Percentiles rank a stretch among this genome's conserved stretches.
Evolutionary conservation across 2,329 filamentous ascomycete genomes (phyloP).

Genomic region (Pezizomycotina sp.): DNA sequence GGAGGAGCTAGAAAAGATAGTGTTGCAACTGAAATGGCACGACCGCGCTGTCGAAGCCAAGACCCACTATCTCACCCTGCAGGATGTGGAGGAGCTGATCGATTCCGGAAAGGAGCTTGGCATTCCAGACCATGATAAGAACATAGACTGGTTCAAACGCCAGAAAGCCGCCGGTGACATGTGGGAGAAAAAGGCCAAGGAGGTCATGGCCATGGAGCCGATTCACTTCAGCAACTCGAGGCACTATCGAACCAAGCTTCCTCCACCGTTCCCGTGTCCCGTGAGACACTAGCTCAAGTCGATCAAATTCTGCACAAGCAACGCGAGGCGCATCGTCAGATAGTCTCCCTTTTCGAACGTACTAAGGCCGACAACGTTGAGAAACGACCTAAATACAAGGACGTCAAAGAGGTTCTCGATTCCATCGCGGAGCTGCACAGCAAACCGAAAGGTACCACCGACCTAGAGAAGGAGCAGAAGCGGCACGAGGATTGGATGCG

Average conservation of each 20-base stretch:
- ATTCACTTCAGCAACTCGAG: conserved; percentile 88
- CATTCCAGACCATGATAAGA: conserved; percentile 64
- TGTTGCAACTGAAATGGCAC: conserved; percentile 80
- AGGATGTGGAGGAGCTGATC: conserved; percentile 65
- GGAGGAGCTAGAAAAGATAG: conserved; percentile 59
- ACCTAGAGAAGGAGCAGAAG: conserved; percentile 86
- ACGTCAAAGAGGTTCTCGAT: conserved; percentile 81
- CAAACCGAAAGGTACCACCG: conserved; percentile 76
- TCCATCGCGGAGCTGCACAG: conserved; percentile 77
- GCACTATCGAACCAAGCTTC: conserved; percentile 69
- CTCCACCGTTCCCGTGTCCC: conserved; percentile 59
- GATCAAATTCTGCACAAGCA: conserved; percentile 93
- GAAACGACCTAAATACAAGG: conserved; percentile 68
- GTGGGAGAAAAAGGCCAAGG: conserved; percentile 86
- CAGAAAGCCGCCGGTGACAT: conserved; percentile 60
- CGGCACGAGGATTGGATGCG: conserved; percentile 99
- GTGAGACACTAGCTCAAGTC: conserved; percentile 62
- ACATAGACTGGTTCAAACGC: conserved; percentile 58
- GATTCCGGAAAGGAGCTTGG: conserved; percentile 59
- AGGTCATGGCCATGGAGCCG: conserved; percentile 77
- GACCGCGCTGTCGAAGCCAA: conserved; percentile 53
- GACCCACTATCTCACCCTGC: conserved; percentile 50
- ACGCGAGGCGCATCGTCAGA: conserved; percentile 78
- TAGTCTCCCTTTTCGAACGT: conserved; percentile 62
- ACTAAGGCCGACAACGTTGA: conserved; percentile 59